phyloP scores from a whole-genome alignment of 2,329 filamentous ascomycete genomes.

The Leptographium lundbergii region DNA sequence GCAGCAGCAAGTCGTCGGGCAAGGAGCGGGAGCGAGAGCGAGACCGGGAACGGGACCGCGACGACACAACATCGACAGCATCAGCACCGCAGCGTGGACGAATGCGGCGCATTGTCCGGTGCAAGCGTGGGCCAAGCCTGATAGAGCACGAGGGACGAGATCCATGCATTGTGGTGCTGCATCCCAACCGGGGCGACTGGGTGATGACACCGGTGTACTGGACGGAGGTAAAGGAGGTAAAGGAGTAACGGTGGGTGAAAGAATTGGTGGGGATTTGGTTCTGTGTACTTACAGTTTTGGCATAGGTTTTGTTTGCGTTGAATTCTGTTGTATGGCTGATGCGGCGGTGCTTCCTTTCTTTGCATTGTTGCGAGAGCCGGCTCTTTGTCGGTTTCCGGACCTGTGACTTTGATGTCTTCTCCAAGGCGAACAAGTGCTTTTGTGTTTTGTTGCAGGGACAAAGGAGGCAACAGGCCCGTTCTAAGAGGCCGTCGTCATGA shows the following conservation, averaged over 20 bases:
- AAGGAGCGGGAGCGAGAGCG: not conserved
- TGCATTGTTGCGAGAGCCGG: not conserved
- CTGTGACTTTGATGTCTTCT: no score
- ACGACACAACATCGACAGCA: not conserved
- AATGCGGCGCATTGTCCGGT: slow-evolving; percentile 10
- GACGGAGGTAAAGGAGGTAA: slow-evolving; percentile 6
- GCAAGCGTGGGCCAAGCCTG: slow-evolving; percentile 6
- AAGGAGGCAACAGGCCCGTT: no score
- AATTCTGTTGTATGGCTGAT: not conserved
- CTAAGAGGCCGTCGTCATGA: no score
- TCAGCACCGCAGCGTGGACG: slow-evolving; percentile 4
- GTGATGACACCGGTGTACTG: slow-evolving; percentile 11
- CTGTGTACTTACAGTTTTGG: not conserved
- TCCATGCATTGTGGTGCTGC: slow-evolving; percentile 12
- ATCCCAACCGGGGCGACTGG: slow-evolving; percentile 13
- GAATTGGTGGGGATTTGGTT: not conserved
- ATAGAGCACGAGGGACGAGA: slow-evolving; percentile 11
- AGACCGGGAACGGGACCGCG: not conserved
- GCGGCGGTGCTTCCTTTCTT: not conserved
- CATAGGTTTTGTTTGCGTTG: not conserved
- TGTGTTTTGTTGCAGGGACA: no score
- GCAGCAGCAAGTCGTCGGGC: slow-evolving; percentile 1
- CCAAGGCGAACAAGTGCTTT: no score
- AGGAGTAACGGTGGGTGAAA: not conserved
- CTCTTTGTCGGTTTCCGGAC: no score